Percentiles rank a stretch among this genome's conserved stretches.
phyloP scores from a whole-genome alignment of 129 eudicot species.

The Solidago caesia region DNA sequence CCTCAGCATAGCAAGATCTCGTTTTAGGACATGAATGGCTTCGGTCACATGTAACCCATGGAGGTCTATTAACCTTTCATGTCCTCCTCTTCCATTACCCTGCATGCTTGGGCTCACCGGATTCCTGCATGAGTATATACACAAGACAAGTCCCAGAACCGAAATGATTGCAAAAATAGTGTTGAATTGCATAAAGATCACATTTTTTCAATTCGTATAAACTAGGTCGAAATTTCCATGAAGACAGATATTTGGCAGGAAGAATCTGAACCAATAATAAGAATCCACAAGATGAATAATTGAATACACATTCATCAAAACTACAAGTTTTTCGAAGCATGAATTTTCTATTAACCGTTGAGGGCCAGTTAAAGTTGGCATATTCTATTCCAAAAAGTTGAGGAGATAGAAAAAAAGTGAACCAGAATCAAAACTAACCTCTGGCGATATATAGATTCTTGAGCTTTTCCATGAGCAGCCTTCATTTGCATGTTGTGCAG shows the following conservation, averaged over 20 bases:
- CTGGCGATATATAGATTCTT: slow-evolving; percentile 81
- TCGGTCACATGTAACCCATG: slow-evolving; percentile 85
- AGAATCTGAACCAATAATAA: slow-evolving; percentile 10
- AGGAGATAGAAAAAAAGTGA: slow-evolving; percentile 1
- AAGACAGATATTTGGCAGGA: background rate
- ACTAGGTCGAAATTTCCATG: background rate
- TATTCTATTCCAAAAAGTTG: background rate
- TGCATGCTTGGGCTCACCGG: slow-evolving; percentile 51
- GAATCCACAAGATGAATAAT: background rate
- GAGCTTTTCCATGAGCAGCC: slow-evolving; percentile 91
- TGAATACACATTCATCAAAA: background rate
- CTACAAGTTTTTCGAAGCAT: background rate
- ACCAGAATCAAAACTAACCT: slow-evolving; percentile 44
- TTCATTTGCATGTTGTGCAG: slow-evolving; percentile 92
- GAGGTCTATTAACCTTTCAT: slow-evolving; percentile 77
- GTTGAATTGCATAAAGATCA: background rate
- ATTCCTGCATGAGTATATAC: slow-evolving; percentile 50
- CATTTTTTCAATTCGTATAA: background rate
- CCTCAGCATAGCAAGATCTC: slow-evolving; percentile 60
- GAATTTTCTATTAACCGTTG: background rate
- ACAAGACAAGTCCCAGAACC: slow-evolving; percentile 16
- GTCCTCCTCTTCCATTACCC: slow-evolving; percentile 54
- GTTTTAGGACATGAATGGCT: slow-evolving; percentile 75
- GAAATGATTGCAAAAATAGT: slow-evolving; percentile 19
- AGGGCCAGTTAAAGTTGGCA: background rate